These are phyloP conservation scores for Erodium trifolium DNA, from an alignment of 441 rosid species.

Conservation along the genomic window DNA sequence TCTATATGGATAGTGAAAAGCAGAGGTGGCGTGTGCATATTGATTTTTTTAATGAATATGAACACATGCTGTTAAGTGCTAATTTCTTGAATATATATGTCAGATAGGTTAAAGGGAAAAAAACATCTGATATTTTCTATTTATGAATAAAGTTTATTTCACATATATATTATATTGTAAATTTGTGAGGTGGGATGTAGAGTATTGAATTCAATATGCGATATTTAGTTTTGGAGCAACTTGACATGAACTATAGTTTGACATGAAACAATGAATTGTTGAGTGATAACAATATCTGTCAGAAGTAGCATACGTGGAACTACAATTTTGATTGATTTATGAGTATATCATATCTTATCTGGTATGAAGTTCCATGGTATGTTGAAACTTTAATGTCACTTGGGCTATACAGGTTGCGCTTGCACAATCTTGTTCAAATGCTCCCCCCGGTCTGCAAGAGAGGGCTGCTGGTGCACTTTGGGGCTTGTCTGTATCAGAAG, in stretches of 20 bases:
- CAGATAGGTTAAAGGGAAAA: neutral
- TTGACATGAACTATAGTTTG: neutral
- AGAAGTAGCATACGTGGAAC: neutral
- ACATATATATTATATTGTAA: too few relatives aligned
- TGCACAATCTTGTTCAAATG: slow-evolving; percentile 80
- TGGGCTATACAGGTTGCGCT: slow-evolving; percentile 59
- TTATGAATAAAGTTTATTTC: too few relatives aligned
- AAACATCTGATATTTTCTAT: neutral
- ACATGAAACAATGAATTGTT: neutral
- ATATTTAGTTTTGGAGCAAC: neutral
- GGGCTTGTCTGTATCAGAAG: slow-evolving; percentile 97
- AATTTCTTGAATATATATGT: neutral
- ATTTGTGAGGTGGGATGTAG: neutral
- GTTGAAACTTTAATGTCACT: slow-evolving; percentile 16
- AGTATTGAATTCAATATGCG: neutral
- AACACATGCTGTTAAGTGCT: neutral
- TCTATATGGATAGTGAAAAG: neutral
- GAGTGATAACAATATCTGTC: neutral
- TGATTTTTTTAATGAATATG: neutral
- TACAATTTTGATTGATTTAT: neutral
- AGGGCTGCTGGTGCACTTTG: slow-evolving; percentile 98
- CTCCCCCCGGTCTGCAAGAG: slow-evolving; percentile 94
- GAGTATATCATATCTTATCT: slow-evolving; percentile 1
- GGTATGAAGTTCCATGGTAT: slow-evolving; percentile 12
- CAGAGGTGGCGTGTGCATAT: neutral